Base-by-base conservation (phyloP, 805 yeast species). In the Candida oleophila region DNA sequence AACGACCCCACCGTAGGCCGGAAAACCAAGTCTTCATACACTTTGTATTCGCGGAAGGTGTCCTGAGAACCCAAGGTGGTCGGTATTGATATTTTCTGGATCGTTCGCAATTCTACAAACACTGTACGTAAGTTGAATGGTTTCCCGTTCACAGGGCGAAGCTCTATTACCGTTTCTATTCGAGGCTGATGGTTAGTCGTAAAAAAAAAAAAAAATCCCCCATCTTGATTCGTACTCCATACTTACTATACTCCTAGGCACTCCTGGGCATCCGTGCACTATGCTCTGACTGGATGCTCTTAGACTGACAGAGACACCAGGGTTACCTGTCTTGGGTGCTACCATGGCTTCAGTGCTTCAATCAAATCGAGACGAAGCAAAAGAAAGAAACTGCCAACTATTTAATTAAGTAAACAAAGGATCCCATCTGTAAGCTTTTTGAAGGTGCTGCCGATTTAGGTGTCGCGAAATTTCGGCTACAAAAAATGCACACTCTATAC, bases 221-320 rank as follows among this genome's bases (percentile, higher is more conserved):
- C 30, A 25, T n/a, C n/a, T n/a, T n/a, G n/a, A n/a, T n/a, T n/a
- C n/a, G n/a, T n/a, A n/a, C n/a, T n/a, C n/a, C n/a, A 22, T 22
- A 62, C 68, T 34, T 59, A 61, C 68, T 22, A 71, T 57, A 38
- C 76, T 81, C 43, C 81, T 74, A 1, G 84, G 80, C 1, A 83
- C 80, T 0, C 89, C 89, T 0, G 89, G 88, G 61, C 86, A 81
- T 2, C 89, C 89, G 42, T 74, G 65, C 1, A 83, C 80, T 0
- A 80, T 65, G n/a, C 80, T 70, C 22, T 71, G 67, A 41, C 76
- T 77, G 34, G 81, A 73, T 2, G 85, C 78, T 44, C 76, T 77
- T 41, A 83, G 55, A 50, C 64, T 52, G 8, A 62, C 66, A 19
- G 38, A 22, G 12, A 38, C 21, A 12, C 37, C 20, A 58, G 52